Percentiles rank a stretch among this genome's conserved stretches.
phyloP scores from a whole-genome alignment of 805 yeast genomes.

The Nakazawaea siamensis region DNA sequence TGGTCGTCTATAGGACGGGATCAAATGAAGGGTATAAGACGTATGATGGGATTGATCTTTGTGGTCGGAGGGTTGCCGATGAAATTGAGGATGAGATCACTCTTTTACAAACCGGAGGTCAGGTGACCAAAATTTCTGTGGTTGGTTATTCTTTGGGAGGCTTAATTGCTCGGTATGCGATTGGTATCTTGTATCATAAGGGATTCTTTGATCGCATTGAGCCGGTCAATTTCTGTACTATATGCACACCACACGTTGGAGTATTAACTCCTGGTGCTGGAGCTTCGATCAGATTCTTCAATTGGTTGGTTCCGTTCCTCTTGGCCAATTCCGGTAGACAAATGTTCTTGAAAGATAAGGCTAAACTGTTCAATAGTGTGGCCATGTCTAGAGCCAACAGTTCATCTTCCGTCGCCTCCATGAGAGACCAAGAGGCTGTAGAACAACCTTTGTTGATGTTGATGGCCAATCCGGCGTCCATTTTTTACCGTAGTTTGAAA shows the following conservation, averaged over 20 bases:
- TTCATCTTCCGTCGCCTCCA: conserved; percentile 6
- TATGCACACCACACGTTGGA: conserved; percentile 69
- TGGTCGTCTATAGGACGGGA: conserved; percentile 41
- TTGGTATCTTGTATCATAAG: conserved; percentile 57
- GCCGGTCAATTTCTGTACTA: conserved; percentile 53
- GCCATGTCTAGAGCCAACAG: conserved; percentile 4
- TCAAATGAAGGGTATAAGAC: conserved; percentile 69
- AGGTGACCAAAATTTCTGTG: conserved; percentile 64
- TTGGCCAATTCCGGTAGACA: conserved; percentile 71
- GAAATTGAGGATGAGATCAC: conserved; percentile 45
- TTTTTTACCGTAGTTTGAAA: conserved; percentile 48
- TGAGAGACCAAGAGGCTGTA: conserved; percentile 2
- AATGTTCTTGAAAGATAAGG: conserved; percentile 51
- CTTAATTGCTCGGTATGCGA: conserved; percentile 67
- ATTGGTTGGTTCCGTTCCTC: conserved; percentile 52
- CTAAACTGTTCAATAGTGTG: conserved; percentile 6
- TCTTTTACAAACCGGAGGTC: conserved; percentile 10
- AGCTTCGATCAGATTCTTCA: conserved; percentile 44
- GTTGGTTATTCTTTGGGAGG: conserved; percentile 92
- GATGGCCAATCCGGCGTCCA: conserved; percentile 58
- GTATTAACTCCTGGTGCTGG: conserved; percentile 51
- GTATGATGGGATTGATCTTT: conserved; percentile 81
- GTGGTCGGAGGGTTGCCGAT: conserved; percentile 66
- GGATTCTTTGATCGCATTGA: conserved; percentile 43
- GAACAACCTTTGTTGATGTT: conserved; percentile 46